phyloP scores from a whole-genome alignment of 805 yeast genomes.

The Candida maesae region DNA sequence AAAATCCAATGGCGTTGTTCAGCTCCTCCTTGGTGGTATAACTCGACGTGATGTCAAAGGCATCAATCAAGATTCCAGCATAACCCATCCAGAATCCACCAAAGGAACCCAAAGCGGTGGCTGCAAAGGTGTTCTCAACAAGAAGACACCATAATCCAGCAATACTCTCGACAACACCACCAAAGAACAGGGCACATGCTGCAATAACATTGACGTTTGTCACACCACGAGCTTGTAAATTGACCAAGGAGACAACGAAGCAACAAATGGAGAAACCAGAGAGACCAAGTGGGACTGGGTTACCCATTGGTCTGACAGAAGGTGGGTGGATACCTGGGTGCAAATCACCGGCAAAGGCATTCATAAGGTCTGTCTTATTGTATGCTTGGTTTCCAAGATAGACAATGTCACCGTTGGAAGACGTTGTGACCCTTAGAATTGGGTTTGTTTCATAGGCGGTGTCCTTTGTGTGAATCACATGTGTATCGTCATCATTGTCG shows the following conservation, averaged over 20 bases:
- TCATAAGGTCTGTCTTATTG: constrained; percentile 50
- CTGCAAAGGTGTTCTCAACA: constrained; percentile 75
- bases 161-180: constrained; percentile 65
- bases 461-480: constrained; percentile 6
- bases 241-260: constrained; percentile 59
- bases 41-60: constrained; percentile 50
- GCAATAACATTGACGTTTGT: constrained; percentile 56
- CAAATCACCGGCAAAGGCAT: constrained; percentile 59
- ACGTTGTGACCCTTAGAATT: constrained; percentile 22
- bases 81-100: constrained; percentile 80
- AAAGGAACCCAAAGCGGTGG: constrained; percentile 43
- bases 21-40: constrained; percentile 44
- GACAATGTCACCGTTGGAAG: constrained; percentile 33
- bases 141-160: constrained; percentile 78
- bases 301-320: constrained; percentile 54
- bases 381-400: constrained; percentile 40
- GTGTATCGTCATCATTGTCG: no score
- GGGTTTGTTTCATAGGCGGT: constrained; percentile 10
- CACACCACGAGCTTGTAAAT: constrained; percentile 67
- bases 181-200: constrained; percentile 66
- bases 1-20: constrained; percentile 53
- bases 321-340: constrained; percentile 42
- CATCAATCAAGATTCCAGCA: constrained; percentile 59
- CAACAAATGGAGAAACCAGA: constrained; percentile 58
- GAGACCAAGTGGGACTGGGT: constrained; percentile 74